Evolutionary conservation across 257 asterid species (phyloP).

Genomic region (Lavandula angustifolia): DNA sequence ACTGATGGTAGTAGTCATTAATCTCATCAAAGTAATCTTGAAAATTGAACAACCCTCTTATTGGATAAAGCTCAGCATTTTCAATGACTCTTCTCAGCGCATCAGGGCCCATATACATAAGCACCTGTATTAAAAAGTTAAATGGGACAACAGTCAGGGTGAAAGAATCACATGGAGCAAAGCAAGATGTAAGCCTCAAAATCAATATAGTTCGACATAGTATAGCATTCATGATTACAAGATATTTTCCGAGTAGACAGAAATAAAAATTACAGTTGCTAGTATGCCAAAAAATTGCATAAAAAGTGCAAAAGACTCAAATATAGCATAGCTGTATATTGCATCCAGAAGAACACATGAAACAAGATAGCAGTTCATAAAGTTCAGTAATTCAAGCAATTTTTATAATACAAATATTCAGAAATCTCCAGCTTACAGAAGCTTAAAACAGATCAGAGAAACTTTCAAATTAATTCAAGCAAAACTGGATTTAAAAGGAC

Average conservation of each 20-base stretch:
- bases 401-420: neutral
- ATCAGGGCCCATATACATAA: conserved; percentile 81
- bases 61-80: conserved; percentile 87
- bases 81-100: conserved; percentile 78
- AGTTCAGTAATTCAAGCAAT: conserved; percentile 5
- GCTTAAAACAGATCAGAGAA: neutral
- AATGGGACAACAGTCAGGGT: conserved; percentile 9
- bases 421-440: conserved; percentile 2
- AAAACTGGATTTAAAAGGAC: conserved; percentile 6
- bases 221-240: neutral
- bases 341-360: conserved; percentile 3
- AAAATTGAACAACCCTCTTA: conserved; percentile 82
- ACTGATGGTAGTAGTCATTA: conserved; percentile 78
- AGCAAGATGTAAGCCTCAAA: conserved; percentile 7
- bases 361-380: conserved; percentile 6
- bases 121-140: conserved; percentile 57
- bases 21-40: conserved; percentile 69
- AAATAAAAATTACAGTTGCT: neutral
- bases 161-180: neutral
- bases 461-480: neutral
- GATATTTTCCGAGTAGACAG: neutral
- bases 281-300: neutral
- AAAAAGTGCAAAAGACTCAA: conserved; percentile 1
- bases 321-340: neutral
- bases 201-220: neutral